Percentiles rank a stretch among this genome's conserved stretches.
phyloP scores from a whole-genome alignment of 1,284 basidiomycete species.

The Rhodotorula sp. region DNA sequence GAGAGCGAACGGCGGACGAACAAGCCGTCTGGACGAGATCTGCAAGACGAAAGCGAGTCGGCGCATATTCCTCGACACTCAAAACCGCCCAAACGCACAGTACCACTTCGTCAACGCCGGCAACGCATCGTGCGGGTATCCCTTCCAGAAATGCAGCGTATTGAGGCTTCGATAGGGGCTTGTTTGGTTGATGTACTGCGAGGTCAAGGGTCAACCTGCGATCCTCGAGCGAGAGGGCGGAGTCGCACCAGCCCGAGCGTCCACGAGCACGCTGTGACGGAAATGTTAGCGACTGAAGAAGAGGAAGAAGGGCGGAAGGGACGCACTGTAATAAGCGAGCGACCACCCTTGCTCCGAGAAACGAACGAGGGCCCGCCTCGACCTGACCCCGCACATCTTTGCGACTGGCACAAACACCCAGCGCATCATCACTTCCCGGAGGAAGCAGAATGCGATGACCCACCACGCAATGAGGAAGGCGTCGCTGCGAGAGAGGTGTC shows the following conservation, averaged over 20 bases:
- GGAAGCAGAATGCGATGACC: constrained; percentile 72
- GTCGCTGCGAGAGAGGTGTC: constrained; percentile 32
- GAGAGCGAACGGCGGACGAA: no score
- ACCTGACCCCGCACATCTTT: constrained; percentile 57
- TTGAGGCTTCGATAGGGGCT: constrained; percentile 67
- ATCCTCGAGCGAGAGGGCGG: background rate
- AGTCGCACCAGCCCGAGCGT: constrained; percentile 71
- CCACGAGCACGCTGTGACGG: constrained; percentile 59
- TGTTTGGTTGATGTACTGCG: constrained; percentile 71
- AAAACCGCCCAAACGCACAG: constrained; percentile 48
- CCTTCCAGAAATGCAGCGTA: constrained; percentile 69
- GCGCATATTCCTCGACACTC: no score
- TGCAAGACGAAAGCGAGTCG: constrained; percentile 20
- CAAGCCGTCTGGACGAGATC: constrained; percentile 81
- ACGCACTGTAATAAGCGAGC: constrained; percentile 61
- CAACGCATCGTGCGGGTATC: constrained; percentile 77
- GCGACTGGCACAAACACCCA: constrained; percentile 74
- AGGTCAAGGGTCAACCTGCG: background rate
- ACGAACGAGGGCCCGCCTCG: constrained; percentile 59
- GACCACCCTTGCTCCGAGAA: constrained; percentile 97
- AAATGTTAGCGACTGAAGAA: background rate
- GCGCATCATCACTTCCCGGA: constrained; percentile 71
- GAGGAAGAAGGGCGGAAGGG: background rate
- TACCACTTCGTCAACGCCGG: constrained; percentile 80
- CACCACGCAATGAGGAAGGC: constrained; percentile 68